A percentile compares a stretch with the other conserved stretches of the same genome.
Evolutionary conservation across 2,329 filamentous ascomycete genomes (phyloP).

Genomic region (Ophiostoma australiae): DNA sequence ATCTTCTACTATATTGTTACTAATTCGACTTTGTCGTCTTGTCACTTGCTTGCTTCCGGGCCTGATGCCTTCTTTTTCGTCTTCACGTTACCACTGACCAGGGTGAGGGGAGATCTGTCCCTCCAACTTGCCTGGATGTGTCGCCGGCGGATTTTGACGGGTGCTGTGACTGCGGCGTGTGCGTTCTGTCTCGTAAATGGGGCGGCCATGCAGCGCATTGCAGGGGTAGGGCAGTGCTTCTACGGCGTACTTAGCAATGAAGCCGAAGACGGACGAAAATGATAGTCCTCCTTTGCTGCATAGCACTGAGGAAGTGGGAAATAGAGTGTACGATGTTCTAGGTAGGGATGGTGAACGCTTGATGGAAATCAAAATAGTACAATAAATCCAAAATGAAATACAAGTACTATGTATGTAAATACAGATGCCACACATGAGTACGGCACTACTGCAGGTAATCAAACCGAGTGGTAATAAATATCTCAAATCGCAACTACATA

Average conservation of each 20-base stretch:
- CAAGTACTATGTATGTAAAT: too few relatives aligned
- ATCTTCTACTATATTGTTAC: neutral
- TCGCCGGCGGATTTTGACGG: neutral
- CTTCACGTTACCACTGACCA: neutral
- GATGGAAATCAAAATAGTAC: neutral
- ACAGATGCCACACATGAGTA: neutral
- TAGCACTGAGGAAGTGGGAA: neutral
- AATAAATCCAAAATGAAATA: constrained; percentile 9
- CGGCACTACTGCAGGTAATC: neutral
- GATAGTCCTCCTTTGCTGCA: neutral
- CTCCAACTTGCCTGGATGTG: neutral
- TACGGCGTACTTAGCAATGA: neutral
- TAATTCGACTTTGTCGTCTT: constrained; percentile 11
- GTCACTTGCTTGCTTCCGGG: constrained; percentile 3
- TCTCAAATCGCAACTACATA: constrained; percentile 7
- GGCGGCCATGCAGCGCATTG: constrained; percentile 9
- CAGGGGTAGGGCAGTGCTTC: neutral
- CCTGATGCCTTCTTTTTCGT: constrained; percentile 7
- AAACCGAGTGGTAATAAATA: constrained; percentile 3
- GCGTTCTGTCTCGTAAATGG: neutral
- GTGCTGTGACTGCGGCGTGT: neutral
- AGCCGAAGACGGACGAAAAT: constrained; percentile 14
- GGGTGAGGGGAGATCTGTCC: constrained; percentile 12
- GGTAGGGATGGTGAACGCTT: too few relatives aligned
- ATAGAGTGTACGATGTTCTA: neutral